Conservation (phyloP, 2,329 filamentous ascomycete species). For the Trichoderma cornu-damae region DNA sequence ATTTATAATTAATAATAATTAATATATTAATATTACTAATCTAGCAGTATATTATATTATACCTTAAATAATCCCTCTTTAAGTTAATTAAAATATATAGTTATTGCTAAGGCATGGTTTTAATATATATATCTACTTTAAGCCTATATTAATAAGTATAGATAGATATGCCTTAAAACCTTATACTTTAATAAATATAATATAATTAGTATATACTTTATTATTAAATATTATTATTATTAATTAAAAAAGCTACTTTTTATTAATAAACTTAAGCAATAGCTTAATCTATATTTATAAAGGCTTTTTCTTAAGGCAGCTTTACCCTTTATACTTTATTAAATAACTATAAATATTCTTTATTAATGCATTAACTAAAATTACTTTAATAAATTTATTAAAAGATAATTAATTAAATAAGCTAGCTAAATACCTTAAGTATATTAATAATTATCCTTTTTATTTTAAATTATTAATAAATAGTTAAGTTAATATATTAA, state of each 20-base stretch:
- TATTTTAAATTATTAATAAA: too few species aligned
- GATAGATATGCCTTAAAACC: background rate
- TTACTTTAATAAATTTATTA: too few species aligned
- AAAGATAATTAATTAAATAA: background rate
- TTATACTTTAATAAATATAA: background rate
- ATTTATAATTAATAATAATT: background rate
- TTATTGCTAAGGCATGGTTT: too few species aligned
- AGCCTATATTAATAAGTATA: background rate
- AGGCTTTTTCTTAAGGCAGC: background rate
- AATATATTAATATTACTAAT: background rate
- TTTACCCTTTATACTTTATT: background rate
- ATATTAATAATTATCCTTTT: background rate
- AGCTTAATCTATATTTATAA: background rate
- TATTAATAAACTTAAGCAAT: background rate
- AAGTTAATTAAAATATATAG: background rate
- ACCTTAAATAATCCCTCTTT: background rate
- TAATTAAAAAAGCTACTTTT: background rate
- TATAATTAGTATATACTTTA: background rate
- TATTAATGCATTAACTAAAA: background rate
- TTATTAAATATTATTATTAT: background rate
- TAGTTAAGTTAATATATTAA: background rate
- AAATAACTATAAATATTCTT: background rate
- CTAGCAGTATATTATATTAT: too few species aligned
- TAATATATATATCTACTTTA: too few species aligned
- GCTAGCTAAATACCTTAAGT: background rate